These are phyloP conservation scores for Grammothele lineata DNA, from an alignment of 768 basidiomycete species.

Conservation along the genomic window DNA sequence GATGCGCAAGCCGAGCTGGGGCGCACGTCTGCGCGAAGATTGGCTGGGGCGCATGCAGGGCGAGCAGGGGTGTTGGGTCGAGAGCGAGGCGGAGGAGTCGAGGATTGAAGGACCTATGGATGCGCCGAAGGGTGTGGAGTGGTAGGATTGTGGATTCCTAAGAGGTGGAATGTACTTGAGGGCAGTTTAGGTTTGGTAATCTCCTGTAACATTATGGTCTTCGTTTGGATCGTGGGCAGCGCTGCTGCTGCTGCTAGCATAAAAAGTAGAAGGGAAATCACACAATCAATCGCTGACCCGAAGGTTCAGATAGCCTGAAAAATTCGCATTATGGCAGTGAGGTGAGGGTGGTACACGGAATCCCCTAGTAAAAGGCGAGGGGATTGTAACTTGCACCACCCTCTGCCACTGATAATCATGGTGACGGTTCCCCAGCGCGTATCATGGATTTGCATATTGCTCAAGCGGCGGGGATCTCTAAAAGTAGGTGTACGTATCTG, in stretches of 20 bases:
- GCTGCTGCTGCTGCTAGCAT: too few species aligned
- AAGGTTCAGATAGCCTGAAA: slow-evolving; percentile 34
- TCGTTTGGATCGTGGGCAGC: too few species aligned
- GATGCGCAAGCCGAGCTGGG: background rate
- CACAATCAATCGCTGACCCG: slow-evolving; percentile 2
- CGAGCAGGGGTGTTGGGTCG: background rate
- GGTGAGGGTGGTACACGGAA: slow-evolving; percentile 48
- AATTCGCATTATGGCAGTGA: slow-evolving; percentile 46
- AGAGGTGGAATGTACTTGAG: too few species aligned
- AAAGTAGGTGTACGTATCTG: too few species aligned
- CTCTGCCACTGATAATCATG: slow-evolving; percentile 3
- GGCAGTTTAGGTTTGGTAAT: too few species aligned
- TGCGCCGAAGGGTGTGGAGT: background rate
- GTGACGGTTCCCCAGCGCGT: background rate
- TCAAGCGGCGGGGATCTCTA: slow-evolving; percentile 7
- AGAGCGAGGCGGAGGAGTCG: background rate
- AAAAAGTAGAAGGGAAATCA: background rate
- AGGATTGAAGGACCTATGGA: background rate
- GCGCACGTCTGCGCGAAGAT: background rate
- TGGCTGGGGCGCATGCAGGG: background rate
- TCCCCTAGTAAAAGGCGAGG: slow-evolving; percentile 66
- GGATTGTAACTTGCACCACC: slow-evolving; percentile 21
- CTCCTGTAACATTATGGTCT: too few species aligned
- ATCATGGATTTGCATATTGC: slow-evolving; percentile 8
- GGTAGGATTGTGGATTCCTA: background rate